Evolutionary conservation across 1,284 basidiomycete species (phyloP).

Genomic region (Clitocybe nebularis): DNA sequence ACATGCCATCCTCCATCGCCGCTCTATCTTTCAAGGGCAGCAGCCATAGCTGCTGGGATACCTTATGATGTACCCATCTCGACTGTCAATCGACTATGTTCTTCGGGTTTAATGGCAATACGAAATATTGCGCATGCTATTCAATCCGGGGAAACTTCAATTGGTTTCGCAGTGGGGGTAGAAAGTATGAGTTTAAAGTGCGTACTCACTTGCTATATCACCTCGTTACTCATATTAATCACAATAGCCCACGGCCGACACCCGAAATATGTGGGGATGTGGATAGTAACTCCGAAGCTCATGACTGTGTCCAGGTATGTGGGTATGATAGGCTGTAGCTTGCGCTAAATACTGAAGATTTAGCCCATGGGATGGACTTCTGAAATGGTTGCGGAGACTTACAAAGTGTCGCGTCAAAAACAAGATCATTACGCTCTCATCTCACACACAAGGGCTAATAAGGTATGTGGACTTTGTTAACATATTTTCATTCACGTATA

Average conservation of each 20-base stretch:
- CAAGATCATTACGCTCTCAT: constrained; percentile 82
- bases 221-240: constrained; percentile 4
- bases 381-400: constrained; percentile 79
- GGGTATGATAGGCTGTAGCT: too few relatives aligned
- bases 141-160: constrained; percentile 59
- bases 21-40: constrained; percentile 73
- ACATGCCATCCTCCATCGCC: constrained; percentile 87
- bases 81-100: constrained; percentile 81
- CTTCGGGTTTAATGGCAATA: constrained; percentile 84
- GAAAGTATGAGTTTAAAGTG: constrained; percentile 86
- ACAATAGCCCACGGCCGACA: constrained; percentile 68
- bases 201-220: constrained; percentile 20
- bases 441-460: constrained; percentile 75
- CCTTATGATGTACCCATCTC: constrained; percentile 73
- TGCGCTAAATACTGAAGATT: constrained; percentile 8
- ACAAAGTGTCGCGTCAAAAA: constrained; percentile 68
- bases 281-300: constrained; percentile 47
- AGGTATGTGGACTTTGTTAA: constrained; percentile 33
- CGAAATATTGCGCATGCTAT: constrained; percentile 79
- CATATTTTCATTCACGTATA: background rate
- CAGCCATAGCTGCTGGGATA: constrained; percentile 79
- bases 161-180: constrained; percentile 78
- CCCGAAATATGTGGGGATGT: constrained; percentile 65
- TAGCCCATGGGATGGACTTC: constrained; percentile 94
- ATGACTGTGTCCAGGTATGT: constrained; percentile 73